A percentile compares a stretch with the other conserved stretches of the same genome.
These are phyloP conservation scores for Glaciozyma antarctica DNA, from an alignment of 768 basidiomycete species.

Conservation along the genomic window DNA sequence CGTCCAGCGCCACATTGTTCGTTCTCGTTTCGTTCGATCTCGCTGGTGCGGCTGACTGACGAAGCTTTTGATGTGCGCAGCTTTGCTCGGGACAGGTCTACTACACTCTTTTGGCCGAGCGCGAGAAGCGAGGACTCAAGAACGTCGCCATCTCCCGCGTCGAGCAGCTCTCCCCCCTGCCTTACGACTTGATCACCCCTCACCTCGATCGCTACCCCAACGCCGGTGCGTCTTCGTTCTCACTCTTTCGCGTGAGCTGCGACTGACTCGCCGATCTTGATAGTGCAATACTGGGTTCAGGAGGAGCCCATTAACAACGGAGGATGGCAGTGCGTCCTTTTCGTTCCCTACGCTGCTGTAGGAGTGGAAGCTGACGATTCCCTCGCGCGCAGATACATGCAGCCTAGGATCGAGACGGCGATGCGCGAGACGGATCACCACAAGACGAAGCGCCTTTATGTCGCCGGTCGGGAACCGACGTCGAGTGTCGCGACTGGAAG, in stretches of 20 bases:
- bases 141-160: constrained; percentile 88
- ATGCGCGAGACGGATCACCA: constrained; percentile 82
- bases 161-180: constrained; percentile 94
- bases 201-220: constrained; percentile 96
- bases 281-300: constrained; percentile 39
- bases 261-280: neutral
- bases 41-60: neutral
- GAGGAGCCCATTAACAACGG: constrained; percentile 97
- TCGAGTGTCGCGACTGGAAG: constrained; percentile 28
- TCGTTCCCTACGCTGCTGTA: neutral
- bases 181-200: constrained; percentile 84
- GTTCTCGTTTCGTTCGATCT: constrained; percentile 42
- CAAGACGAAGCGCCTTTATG: constrained; percentile 76
- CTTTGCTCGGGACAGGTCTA: constrained; percentile 71
- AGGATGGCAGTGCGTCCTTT: constrained; percentile 58
- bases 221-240: constrained; percentile 57
- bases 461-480: constrained; percentile 76
- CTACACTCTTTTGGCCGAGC: constrained; percentile 52
- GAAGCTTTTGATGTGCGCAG: neutral
- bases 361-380: neutral
- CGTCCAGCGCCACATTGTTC: constrained; percentile 83
- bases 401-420: constrained; percentile 83
- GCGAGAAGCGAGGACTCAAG: constrained; percentile 76
- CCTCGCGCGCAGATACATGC: neutral
- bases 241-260: neutral